These are phyloP conservation scores for Plasmodium knowlesi DNA, from an alignment of 169 alveolate genomes.

Conservation along the genomic window DNA sequence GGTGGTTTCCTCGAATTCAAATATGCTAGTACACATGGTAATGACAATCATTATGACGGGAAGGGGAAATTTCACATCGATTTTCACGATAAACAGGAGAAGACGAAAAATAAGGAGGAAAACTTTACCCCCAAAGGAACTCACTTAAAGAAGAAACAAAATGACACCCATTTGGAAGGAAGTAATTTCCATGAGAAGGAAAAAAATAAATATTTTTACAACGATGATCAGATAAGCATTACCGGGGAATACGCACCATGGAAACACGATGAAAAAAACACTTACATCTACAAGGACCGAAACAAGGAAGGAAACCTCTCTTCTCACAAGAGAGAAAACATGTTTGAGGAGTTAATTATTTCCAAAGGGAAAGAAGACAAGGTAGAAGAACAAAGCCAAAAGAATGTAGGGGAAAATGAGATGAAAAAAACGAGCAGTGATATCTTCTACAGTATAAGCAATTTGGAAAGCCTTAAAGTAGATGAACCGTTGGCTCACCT, in stretches of 20 bases:
- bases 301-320: neutral
- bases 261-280: neutral
- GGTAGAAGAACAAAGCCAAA: neutral
- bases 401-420: neutral
- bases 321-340: neutral
- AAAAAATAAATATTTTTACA: neutral
- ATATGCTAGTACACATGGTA: neutral
- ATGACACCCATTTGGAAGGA: neutral
- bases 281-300: neutral
- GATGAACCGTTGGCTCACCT: neutral
- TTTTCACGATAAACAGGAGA: neutral
- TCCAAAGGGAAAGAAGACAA: neutral
- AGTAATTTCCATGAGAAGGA: neutral
- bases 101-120: neutral
- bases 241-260: neutral
- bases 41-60: neutral
- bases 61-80: neutral
- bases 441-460: neutral
- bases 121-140: neutral
- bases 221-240: neutral
- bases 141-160: conserved; percentile 12
- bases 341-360: neutral
- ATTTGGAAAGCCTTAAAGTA: conserved; percentile 1
- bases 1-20: neutral
- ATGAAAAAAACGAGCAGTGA: neutral